Base-by-base conservation (phyloP, 805 yeast species). In the Suhomyces sp. region DNA sequence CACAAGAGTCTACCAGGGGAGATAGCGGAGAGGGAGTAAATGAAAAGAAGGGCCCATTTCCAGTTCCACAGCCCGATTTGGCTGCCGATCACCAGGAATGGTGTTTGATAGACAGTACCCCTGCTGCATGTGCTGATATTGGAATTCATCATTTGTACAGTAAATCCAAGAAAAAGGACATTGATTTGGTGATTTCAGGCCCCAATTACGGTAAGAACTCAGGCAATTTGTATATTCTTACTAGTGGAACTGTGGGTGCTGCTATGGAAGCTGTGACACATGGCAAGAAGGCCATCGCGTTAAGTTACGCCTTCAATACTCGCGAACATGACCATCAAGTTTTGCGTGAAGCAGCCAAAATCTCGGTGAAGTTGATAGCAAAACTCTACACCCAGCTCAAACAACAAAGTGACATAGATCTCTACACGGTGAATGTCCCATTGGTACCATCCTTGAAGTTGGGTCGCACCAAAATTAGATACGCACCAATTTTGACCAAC, bases 161-260 rank as follows among this genome's bases (percentile, higher is more conserved):
- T 15, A 66, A 67, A 15, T 67, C 74, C 22, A 74, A 79, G 46
- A 71, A 73, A 40, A 80, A 79, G 3, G 86, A 87, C 1, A 83
- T 92, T 22, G 97, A 94, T 69, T 73, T 93, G 54, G 97, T 94
- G 5, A 68, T 94, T 22, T 88, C 96, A 51, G 99, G 99, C 0
- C 99, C 99, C 6, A 94, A 94, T 66, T 93, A 87, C 59, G 99
- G 99, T 22, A 83, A 97, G 65, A 94, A 94, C 69, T 85, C 97
- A 1, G 84, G 93, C 23, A 90, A 96, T 5, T 81, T 93, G 45
- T 94, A 91, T 68, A 88, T 91, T 51, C 79, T 94, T 61, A 84
- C 97, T 4, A 86, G 96, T 60, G 99, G 99, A 12, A 94, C 99
- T 2, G 86, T 94, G 15, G 99, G 99, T 24, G 98, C 97, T 3